Base-by-base conservation (phyloP, 345 rosid genomes). In the Euphorbia peplus region DNA sequence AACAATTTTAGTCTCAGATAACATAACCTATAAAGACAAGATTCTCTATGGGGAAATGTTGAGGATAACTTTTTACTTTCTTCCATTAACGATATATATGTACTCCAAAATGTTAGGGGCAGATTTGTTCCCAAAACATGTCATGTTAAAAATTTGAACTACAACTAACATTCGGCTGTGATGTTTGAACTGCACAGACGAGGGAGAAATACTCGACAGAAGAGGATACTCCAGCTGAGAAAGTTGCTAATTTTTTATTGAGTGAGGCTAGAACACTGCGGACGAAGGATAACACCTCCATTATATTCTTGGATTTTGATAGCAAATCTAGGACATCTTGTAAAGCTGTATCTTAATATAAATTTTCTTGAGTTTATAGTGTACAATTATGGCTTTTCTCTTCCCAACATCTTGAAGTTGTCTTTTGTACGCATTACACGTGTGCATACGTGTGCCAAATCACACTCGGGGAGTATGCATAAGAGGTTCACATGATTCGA, bases 251-350 rank as follows among this genome's bases (percentile, higher is more conserved):
- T 67, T 77, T 75, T 68, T 72, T 92, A 73, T 79, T 95, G 86
- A 78, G 76, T 19, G 99, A 92, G 80, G 99, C 98, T 50, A 90
- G 85, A 79, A 78, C 83, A 25, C 82, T 80, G 83, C 92, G 93
- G 65, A 95, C 99, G 25, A 92, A 92, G 85, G 97, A 95, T 79
- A 91, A 95, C 76, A 92, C 98, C 71, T 86, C 99, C 25, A 75
- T 95, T 80, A 72, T 95, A 73, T 90, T 82, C 86, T 75, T 95
- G 83, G 97, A 88, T 79, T 87, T 95, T 71, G 86, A 81, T 56
- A 71, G 75, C 67, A 67, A 58, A 68, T 72, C 66, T 53, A 79
- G 79, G 77, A 66, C 47, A 37, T 58, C 77, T 0, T 86, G 85
- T 88, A 81, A 78, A 78, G 81, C 53, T 60, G 80, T 70, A 71